Evolutionary conservation across 23 red algal species (phyloP).

Genomic region (Chondrus crispus): DNA sequence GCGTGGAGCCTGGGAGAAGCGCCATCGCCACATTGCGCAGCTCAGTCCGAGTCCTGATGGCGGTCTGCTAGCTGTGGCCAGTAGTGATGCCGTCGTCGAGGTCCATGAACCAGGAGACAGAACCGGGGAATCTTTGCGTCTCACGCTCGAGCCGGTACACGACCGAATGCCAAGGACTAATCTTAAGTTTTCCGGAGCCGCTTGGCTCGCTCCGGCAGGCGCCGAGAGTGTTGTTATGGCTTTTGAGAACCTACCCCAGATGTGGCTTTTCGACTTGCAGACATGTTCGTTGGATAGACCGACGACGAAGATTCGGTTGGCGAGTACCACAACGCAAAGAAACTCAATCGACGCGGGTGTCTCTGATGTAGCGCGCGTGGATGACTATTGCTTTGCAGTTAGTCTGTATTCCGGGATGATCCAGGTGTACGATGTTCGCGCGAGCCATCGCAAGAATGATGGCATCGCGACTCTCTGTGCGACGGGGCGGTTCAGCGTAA

Average conservation of each 20-base stretch:
- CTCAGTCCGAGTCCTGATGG: constrained; percentile 22
- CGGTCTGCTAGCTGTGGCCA: constrained; percentile 21
- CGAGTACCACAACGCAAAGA: too few relatives aligned
- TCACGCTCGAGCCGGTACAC: background rate
- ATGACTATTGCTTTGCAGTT: background rate
- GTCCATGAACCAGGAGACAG: constrained; percentile 31
- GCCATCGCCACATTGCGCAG: constrained; percentile 14
- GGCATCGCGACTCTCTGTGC: too few relatives aligned
- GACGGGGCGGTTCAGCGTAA: too few relatives aligned
- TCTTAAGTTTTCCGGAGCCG: background rate
- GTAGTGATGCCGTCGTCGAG: constrained; percentile 14
- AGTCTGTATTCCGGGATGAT: background rate
- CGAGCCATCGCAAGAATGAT: too few relatives aligned
- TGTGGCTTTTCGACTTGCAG: constrained; percentile 16
- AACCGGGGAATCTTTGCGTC: background rate
- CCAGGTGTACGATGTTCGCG: background rate
- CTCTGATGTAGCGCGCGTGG: background rate
- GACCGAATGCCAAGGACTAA: too few relatives aligned
- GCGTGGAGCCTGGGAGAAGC: background rate
- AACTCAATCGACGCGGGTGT: background rate
- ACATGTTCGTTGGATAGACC: background rate
- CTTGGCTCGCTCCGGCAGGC: background rate
- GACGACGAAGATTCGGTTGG: background rate
- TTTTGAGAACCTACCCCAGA: background rate
- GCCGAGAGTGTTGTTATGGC: background rate